A percentile compares a stretch with the other conserved stretches of the same genome.
Evolutionary conservation across 805 yeast genomes (phyloP).

Genomic region (Candida nonsorbophila): DNA sequence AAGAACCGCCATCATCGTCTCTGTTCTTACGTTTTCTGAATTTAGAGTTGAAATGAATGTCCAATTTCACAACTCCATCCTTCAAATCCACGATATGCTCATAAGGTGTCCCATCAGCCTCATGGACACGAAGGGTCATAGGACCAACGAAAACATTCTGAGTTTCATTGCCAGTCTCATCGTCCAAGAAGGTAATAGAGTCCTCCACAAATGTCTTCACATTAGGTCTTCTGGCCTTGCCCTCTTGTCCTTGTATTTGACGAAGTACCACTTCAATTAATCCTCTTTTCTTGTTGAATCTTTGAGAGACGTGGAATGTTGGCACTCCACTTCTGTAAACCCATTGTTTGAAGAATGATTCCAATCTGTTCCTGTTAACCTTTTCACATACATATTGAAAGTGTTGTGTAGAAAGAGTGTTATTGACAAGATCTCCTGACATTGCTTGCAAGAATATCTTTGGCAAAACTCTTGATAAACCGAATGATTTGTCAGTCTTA

Average conservation of each 20-base stretch:
- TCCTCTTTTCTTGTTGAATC: conserved; percentile 90
- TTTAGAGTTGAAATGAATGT: conserved; percentile 92
- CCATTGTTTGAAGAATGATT: conserved; percentile 89
- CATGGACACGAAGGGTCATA: conserved; percentile 94
- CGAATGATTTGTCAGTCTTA: conserved; percentile 91
- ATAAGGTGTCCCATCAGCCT: conserved; percentile 97
- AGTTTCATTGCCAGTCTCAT: conserved; percentile 31
- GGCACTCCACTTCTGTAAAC: conserved; percentile 87
- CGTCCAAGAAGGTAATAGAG: conserved; percentile 38
- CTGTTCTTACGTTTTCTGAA: conserved; percentile 75
- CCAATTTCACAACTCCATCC: conserved; percentile 79
- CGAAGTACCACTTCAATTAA: conserved; percentile 91
- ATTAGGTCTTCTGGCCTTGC: conserved; percentile 29
- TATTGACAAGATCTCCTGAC: conserved; percentile 86
- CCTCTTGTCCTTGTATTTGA: conserved; percentile 74
- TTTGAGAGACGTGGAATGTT: conserved; percentile 78
- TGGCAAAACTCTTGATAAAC: conserved; percentile 85
- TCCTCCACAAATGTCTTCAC: conserved; percentile 41
- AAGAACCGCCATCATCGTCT: conserved; percentile 36
- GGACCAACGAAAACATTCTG: conserved; percentile 81
- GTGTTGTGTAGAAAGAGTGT: conserved; percentile 73
- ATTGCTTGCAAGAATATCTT: conserved; percentile 88
- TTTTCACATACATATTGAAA: conserved; percentile 93
- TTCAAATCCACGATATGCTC: conserved; percentile 93
- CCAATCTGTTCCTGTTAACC: conserved; percentile 82